phyloP scores from a whole-genome alignment of 2,329 filamentous ascomycete species.

The Nemania diffusa region DNA sequence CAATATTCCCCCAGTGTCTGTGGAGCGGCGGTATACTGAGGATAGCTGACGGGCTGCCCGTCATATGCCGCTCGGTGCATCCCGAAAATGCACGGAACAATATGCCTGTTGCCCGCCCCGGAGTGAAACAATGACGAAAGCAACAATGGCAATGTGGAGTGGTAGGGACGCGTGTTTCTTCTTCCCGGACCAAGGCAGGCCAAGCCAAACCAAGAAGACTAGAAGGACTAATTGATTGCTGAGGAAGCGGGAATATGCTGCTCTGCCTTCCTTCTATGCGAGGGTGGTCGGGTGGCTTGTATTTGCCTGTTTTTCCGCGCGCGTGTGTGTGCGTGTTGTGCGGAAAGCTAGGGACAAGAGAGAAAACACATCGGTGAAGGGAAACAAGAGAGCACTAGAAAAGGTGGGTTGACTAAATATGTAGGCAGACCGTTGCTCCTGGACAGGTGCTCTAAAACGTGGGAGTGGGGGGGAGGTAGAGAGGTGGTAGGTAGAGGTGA shows the following conservation, averaged over 20 bases:
- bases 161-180: background rate
- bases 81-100: conserved; percentile 9
- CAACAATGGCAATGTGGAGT: background rate
- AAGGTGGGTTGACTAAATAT: background rate
- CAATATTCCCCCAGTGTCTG: conserved; percentile 33
- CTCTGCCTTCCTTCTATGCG: background rate
- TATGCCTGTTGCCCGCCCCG: conserved; percentile 5
- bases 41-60: conserved; percentile 43
- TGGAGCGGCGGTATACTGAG: conserved; percentile 31
- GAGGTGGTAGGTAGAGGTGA: background rate
- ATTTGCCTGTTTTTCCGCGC: conserved; percentile 12
- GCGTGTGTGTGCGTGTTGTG: conserved; percentile 17
- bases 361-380: conserved; percentile 11
- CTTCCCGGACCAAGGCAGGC: background rate
- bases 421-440: background rate
- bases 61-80: conserved; percentile 41
- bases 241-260: background rate
- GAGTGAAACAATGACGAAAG: conserved; percentile 17
- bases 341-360: background rate
- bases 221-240: conserved; percentile 20
- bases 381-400: conserved; percentile 19
- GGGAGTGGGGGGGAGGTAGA: background rate
- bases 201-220: conserved; percentile 7
- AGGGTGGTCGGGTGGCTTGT: conserved; percentile 8
- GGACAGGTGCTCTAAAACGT: background rate